Evolutionary conservation across 2,329 filamentous ascomycete species (phyloP), one percentile per base, ranked within the genome.

Genomic region (Penicillium sp.): DNA sequence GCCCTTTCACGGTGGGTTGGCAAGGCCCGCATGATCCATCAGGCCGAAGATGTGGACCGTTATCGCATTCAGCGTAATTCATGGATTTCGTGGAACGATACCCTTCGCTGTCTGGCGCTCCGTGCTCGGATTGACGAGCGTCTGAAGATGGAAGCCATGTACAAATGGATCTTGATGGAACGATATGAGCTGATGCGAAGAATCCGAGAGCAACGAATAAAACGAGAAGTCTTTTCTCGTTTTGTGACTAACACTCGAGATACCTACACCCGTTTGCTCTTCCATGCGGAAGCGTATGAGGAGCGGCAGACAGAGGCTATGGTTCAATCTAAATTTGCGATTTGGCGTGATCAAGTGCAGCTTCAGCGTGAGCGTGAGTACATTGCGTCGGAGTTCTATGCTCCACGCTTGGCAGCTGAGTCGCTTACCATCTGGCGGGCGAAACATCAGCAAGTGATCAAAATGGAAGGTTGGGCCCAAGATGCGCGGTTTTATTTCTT

Each of bases 61-160:
- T 67, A 75, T 59, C 80, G 83, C 43, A 67, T 86, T 27, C 64
- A 86, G 47, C 79, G 79, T 47, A 84, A 84, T 65, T 76, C 82
- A 3, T 85, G 82, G 75, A 85, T 79, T 1, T 73, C 75, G 10
- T 88, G 86, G 86, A 87, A 87, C 58, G 83, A 87, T 62, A 74
- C 74, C 14, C 74, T 86, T 14, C 82, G 85, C 16, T 80, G 77
- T 57, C 75, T 80, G 60, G 78, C 79, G 14, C 69, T 87, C 2
- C 72, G 71, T 46, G 72, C 77, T 18, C 79, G 78, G 13, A 82
- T 86, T 45, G 77, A 86, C 58, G 79, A 83, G 58, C 79, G 85
- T 3, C 60, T 86, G 39, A 72, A 83, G 40, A 71, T 82, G 29
- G 79, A 87, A 63, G 70, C 75, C 6, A 73, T 88, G 57, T 86